Conservation (phyloP, 2,329 filamentous ascomycete species). For the Ophioceras dolichostomum region DNA sequence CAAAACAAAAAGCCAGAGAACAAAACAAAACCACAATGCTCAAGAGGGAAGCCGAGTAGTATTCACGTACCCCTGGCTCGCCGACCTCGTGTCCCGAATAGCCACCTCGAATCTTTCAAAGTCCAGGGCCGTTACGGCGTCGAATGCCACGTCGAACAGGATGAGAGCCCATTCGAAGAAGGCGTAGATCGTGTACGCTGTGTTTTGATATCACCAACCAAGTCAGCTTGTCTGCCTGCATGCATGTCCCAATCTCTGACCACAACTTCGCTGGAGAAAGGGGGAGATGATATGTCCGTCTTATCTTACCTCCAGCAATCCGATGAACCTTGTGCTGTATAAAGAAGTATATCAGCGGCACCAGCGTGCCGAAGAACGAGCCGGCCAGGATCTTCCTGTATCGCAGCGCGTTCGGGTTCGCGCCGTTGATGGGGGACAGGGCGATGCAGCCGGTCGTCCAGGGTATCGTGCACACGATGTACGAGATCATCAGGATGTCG, state of each 20-base stretch:
- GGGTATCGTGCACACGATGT: conserved; percentile 83
- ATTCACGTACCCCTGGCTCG: conserved; percentile 96
- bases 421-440: conserved; percentile 76
- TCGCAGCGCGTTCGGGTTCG: conserved; percentile 69
- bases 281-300: no score
- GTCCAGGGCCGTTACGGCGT: conserved; percentile 86
- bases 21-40: no score
- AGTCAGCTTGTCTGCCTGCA: not conserved
- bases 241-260: no score
- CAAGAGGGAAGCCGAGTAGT: conserved; percentile 66
- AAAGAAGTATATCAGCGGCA: conserved; percentile 91
- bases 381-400: conserved; percentile 78
- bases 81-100: conserved; percentile 77
- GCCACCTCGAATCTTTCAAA: conserved; percentile 82
- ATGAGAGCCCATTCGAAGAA: conserved; percentile 98
- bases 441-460: conserved; percentile 90
- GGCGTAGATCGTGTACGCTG: conserved; percentile 93
- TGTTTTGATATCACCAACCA: no score
- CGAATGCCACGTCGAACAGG: conserved; percentile 90
- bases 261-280: no score
- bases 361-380: conserved; percentile 80
- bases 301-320: conserved; percentile 75
- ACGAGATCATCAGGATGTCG: conserved; percentile 98
- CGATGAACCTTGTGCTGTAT: conserved; percentile 98
- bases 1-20: no score